Conservation (phyloP, 2,329 filamentous ascomycete species). For the Neospermospora avenae region DNA sequence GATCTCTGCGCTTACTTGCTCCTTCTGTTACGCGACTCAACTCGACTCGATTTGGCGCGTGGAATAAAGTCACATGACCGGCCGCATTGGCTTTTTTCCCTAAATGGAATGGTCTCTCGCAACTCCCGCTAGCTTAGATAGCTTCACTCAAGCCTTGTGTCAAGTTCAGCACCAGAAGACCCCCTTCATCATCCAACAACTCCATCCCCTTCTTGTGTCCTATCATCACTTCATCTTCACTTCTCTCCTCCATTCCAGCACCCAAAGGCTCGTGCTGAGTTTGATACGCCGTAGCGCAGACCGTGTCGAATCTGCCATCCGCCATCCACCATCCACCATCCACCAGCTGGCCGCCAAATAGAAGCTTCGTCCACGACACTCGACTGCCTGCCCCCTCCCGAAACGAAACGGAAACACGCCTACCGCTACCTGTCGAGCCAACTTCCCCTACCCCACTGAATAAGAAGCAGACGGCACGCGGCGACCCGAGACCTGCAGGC, state of each 20-base stretch:
- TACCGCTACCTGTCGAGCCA: constrained; percentile 25
- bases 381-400: constrained; percentile 21
- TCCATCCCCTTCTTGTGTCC: neutral
- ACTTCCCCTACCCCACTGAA: neutral
- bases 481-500: constrained; percentile 5
- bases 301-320: too few species aligned
- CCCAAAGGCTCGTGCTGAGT: constrained; percentile 3
- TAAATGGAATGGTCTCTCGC: neutral
- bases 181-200: neutral
- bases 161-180: neutral
- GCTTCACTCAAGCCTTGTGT: neutral
- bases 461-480: neutral
- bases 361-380: constrained; percentile 7
- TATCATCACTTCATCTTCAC: neutral
- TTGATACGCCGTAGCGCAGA: neutral
- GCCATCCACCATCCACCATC: constrained; percentile 1
- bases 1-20: neutral
- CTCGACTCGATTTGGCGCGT: too few species aligned
- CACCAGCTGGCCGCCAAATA: neutral
- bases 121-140: neutral
- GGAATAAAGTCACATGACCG: neutral
- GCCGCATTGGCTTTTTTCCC: too few species aligned
- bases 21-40: neutral
- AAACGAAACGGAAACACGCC: constrained; percentile 30
- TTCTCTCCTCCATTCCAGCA: neutral